These are phyloP conservation scores for Ophiosphaerella korrae DNA, from an alignment of 2,329 filamentous ascomycete genomes.

Conservation along the genomic window DNA sequence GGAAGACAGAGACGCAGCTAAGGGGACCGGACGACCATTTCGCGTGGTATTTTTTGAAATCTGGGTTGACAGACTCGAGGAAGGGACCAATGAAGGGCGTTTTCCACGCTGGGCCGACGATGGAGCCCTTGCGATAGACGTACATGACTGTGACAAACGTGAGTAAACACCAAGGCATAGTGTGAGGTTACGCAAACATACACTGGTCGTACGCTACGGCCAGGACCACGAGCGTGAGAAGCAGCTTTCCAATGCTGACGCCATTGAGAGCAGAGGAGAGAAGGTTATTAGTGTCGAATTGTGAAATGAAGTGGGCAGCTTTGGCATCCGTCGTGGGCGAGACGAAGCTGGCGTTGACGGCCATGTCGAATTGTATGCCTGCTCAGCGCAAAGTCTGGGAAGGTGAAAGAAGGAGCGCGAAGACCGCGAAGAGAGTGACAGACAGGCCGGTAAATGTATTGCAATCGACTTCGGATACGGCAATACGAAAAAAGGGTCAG, in stretches of 20 bases:
- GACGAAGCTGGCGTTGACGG: conserved; percentile 46
- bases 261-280: conserved; percentile 38
- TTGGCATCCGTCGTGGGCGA: conserved; percentile 49
- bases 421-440: conserved; percentile 8
- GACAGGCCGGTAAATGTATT: conserved; percentile 6
- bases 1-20: conserved; percentile 98
- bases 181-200: conserved; percentile 55
- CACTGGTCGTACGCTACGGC: conserved; percentile 87
- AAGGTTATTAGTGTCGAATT: conserved; percentile 39
- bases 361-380: conserved; percentile 26
- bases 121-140: conserved; percentile 53
- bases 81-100: conserved; percentile 80
- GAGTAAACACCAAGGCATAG: conserved; percentile 13
- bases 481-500: conserved; percentile 15
- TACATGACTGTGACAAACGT: conserved; percentile 58
- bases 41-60: conserved; percentile 86
- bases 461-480: conserved; percentile 9
- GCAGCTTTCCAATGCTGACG: conserved; percentile 36
- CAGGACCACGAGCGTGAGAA: conserved; percentile 70
- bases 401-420: conserved; percentile 2
- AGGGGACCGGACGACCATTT: conserved; percentile 92
- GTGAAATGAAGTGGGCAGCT: conserved; percentile 35
- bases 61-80: conserved; percentile 86
- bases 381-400: conserved; percentile 5
- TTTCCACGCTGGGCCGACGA: conserved; percentile 55